Evolutionary conservation across 108 stramenopile species (phyloP).

Genomic region (Conticribra guillardii): DNA sequence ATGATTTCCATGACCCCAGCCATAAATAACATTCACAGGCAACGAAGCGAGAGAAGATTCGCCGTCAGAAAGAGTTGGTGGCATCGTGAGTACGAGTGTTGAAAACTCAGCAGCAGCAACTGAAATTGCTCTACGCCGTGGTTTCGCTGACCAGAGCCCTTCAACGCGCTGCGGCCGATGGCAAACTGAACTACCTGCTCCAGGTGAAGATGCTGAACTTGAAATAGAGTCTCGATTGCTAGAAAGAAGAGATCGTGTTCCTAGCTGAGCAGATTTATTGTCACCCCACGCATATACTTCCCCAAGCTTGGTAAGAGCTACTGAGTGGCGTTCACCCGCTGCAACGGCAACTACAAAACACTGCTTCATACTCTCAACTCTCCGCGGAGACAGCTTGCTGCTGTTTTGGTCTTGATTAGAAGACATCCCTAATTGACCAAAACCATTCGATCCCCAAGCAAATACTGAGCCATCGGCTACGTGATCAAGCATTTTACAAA

Average conservation of each 20-base stretch:
- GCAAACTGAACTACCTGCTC: not conserved
- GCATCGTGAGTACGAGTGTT: slow-evolving; percentile 67
- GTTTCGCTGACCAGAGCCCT: slow-evolving; percentile 60
- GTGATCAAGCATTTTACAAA: too few relatives aligned
- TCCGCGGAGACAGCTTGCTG: slow-evolving; percentile 62
- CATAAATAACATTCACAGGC: slow-evolving; percentile 74
- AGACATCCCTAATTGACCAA: slow-evolving; percentile 73
- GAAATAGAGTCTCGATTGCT: not conserved
- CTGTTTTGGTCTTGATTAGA: slow-evolving; percentile 12
- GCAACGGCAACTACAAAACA: slow-evolving; percentile 71
- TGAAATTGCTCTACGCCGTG: slow-evolving; percentile 59
- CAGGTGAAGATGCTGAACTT: slow-evolving; percentile 5
- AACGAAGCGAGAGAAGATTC: slow-evolving; percentile 35
- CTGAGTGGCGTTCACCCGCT: slow-evolving; percentile 80
- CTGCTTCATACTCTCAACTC: slow-evolving; percentile 73
- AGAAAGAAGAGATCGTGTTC: slow-evolving; percentile 12
- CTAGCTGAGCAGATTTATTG: slow-evolving; percentile 79
- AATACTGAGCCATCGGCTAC: slow-evolving; percentile 66
- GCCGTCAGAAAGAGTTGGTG: slow-evolving; percentile 28
- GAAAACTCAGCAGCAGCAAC: slow-evolving; percentile 84
- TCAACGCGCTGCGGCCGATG: slow-evolving; percentile 68
- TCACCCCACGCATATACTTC: slow-evolving; percentile 89
- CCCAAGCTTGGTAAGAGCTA: slow-evolving; percentile 70
- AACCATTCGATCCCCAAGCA: slow-evolving; percentile 85
- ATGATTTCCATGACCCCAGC: slow-evolving; percentile 87